Base-by-base conservation (phyloP, 2,329 filamentous ascomycete species). In the Pseudohalonectria lignicola region DNA sequence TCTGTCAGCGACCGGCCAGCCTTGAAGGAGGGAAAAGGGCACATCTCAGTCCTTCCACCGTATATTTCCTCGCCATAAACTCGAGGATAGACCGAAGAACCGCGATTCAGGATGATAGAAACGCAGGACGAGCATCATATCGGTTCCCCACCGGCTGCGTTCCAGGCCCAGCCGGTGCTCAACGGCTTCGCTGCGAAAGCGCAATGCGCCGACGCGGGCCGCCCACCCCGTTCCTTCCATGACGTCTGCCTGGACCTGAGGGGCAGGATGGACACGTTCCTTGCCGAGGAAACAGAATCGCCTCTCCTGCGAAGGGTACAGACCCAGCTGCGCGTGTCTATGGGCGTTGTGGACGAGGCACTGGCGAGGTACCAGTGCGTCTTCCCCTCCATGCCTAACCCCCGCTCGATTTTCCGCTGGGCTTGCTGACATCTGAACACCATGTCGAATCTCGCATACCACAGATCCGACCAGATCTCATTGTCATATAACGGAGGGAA, bases 401-500 rank as follows among this genome's bases (percentile, higher is more conserved):
- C 8, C 21, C 31, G 32, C 12, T 18, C n/a, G 21, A 36, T 30
- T 9, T 21, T 34, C 26, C 23, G 30, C 32, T 32, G 43, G 8
- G 16, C 9, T 19, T 33, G 31, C 31, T 20, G 30, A 32, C 15
- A 11, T 4, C 18, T 17, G 6, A 8, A n/a, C 12, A n/a, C n/a
- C 12, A 11, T 5, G 10, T 13, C 7, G 8, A 15, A 29, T 17
- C 31, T 5, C n/a, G 31, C 31, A 32, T 21, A 5, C 15, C 32
- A 31, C 50, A 92, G 85, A 41, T 73, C 82, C 44, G 71, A 81
- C 41, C 74, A 93, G 54, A 71, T 96, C 43, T 86, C 88, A 5
- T 69, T 96, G 46, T 94, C 90, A 40, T 98, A 95, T 63, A 98
- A 98, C 52, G 92, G 92, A 54, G 92, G 92, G 43, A 98, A 98